Conservation (phyloP, 1,139 yeast genomes). For the Nakaseomyces glabratus region DNA sequence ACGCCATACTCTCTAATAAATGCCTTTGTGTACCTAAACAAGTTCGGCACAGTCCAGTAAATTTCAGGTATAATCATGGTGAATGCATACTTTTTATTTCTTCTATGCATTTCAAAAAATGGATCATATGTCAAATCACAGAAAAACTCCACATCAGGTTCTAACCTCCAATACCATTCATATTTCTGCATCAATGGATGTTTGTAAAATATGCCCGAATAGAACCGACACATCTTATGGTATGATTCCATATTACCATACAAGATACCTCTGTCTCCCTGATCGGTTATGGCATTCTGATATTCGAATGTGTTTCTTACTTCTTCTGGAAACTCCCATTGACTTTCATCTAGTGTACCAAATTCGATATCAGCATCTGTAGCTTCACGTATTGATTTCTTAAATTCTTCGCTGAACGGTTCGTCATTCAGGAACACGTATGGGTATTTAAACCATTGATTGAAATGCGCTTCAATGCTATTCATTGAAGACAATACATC, state of each 20-base stretch:
- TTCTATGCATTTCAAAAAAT: constrained; percentile 64
- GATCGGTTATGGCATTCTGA: constrained; percentile 46
- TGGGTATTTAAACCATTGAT: constrained; percentile 85
- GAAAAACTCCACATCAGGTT: constrained; percentile 79
- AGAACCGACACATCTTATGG: constrained; percentile 62
- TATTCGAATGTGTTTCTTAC: constrained; percentile 28
- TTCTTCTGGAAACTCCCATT: constrained; percentile 33
- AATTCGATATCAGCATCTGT: constrained; percentile 40
- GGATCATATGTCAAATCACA: constrained; percentile 92
- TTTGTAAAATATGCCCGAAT: constrained; percentile 68
- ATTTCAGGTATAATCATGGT: constrained; percentile 68
- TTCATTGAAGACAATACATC: constrained; percentile 62
- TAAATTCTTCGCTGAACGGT: constrained; percentile 58
- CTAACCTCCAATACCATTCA: constrained; percentile 94
- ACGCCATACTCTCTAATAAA: constrained; percentile 45
- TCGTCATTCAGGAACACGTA: constrained; percentile 81
- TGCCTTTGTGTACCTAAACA: constrained; percentile 61
- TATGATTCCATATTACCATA: constrained; percentile 75
- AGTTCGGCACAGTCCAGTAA: constrained; percentile 68
- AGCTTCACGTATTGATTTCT: constrained; percentile 38
- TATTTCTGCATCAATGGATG: constrained; percentile 57
- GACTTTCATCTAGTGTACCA: constrained; percentile 21
- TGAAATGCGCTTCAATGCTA: constrained; percentile 75
- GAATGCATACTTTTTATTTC: constrained; percentile 72
- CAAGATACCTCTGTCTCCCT: constrained; percentile 72